Conservation (phyloP, 495 filamentous ascomycete genomes). For the Schizothecium vesticola region DNA sequence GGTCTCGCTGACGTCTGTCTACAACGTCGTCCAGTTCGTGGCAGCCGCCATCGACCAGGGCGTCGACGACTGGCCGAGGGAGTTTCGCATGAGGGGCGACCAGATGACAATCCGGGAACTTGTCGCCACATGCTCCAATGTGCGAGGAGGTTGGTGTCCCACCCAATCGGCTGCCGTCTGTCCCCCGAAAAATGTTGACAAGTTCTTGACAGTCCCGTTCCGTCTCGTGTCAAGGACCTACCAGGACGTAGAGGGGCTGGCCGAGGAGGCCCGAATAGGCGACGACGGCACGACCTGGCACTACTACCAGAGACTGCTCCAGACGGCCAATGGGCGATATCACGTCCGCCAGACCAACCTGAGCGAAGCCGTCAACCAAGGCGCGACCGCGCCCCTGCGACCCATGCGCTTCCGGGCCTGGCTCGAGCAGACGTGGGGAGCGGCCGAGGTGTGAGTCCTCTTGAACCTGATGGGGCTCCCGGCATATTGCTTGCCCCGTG, state of each 20-base stretch:
- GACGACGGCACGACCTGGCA: conserved; percentile 33
- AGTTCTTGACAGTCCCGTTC: conserved; percentile 32
- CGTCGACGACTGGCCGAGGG: conserved; percentile 57
- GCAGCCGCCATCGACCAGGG: conserved; percentile 56
- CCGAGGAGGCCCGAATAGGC: conserved; percentile 33
- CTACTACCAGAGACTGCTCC: conserved; percentile 43
- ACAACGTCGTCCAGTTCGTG: conserved; percentile 63
- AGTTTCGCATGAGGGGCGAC: conserved; percentile 60
- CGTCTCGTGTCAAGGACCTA: conserved; percentile 34
- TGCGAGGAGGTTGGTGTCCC: conserved; percentile 33
- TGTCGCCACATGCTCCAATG: conserved; percentile 38
- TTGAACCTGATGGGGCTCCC: not conserved
- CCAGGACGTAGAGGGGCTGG: conserved; percentile 38
- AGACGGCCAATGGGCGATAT: conserved; percentile 48
- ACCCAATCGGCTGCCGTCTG: not conserved
- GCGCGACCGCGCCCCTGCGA: conserved; percentile 34
- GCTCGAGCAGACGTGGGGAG: conserved; percentile 43
- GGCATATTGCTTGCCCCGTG: not conserved
- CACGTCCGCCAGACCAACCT: conserved; percentile 42
- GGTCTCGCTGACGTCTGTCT: conserved; percentile 61
- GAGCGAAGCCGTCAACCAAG: conserved; percentile 36
- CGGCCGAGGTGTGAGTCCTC: conserved; percentile 19
- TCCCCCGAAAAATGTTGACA: conserved; percentile 7
- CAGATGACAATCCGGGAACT: conserved; percentile 50
- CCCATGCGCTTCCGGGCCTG: conserved; percentile 44